phyloP scores from a whole-genome alignment of 2,329 filamentous ascomycete species.

The Aspergillus sp. region DNA sequence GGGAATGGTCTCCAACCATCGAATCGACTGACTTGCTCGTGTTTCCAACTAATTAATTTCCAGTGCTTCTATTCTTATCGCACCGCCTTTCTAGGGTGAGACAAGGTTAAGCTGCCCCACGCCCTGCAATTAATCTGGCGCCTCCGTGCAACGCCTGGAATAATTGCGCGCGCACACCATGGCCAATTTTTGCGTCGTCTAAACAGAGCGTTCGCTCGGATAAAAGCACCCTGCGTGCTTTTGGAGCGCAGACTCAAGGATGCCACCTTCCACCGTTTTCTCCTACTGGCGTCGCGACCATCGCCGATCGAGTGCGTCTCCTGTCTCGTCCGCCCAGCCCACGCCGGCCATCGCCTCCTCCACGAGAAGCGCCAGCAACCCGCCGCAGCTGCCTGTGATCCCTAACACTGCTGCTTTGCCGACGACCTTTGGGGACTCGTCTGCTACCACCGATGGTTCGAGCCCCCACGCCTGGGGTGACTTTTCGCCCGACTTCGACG shows the following conservation, averaged over 20 bases:
- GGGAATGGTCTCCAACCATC: no score
- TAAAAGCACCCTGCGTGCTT: conserved; percentile 17
- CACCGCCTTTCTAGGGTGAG: conserved; percentile 4
- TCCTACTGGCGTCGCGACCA: conserved; percentile 43
- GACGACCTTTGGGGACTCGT: conserved; percentile 27
- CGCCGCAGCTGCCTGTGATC: conserved; percentile 35
- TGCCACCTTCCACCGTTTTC: conserved; percentile 40
- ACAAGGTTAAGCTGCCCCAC: conserved; percentile 8
- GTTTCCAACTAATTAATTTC: neutral
- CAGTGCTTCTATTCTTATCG: neutral
- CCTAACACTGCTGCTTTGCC: conserved; percentile 28
- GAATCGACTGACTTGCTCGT: no score
- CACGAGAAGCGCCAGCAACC: conserved; percentile 22
- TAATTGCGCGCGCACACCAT: conserved; percentile 9
- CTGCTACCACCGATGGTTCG: conserved; percentile 15
- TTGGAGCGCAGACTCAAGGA: conserved; percentile 18
- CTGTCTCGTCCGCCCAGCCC: conserved; percentile 24
- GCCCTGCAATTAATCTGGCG: conserved; percentile 3
- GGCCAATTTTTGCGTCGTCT: conserved; percentile 13
- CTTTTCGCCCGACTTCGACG: conserved; percentile 24
- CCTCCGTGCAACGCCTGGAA: neutral
- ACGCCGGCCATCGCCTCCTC: conserved; percentile 24
- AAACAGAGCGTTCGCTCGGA: conserved; percentile 13
- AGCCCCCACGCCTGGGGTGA: conserved; percentile 22
- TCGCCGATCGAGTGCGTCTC: conserved; percentile 34